Evolutionary conservation across 805 yeast genomes (phyloP).

Genomic region (Ogataea angusta): DNA sequence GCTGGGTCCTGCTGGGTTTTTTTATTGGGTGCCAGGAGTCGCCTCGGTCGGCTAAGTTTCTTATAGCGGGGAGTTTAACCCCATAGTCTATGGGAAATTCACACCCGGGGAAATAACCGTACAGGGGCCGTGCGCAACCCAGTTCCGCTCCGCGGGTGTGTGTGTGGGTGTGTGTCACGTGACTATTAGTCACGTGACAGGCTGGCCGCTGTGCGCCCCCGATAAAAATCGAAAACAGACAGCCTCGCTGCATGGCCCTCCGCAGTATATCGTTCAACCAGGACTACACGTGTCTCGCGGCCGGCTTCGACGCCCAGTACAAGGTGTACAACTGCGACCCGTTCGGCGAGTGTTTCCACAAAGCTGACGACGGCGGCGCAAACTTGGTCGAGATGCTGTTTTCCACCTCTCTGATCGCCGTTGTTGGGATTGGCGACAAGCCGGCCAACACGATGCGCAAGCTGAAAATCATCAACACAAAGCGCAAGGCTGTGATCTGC

Average conservation of each 20-base stretch:
- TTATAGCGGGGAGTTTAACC: background rate
- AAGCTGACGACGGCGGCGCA: constrained; percentile 48
- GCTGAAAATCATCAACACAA: constrained; percentile 78
- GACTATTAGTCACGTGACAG: background rate
- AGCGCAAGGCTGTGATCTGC: constrained; percentile 71
- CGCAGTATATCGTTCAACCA: constrained; percentile 62
- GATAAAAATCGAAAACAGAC: too few species aligned
- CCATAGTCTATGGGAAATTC: background rate
- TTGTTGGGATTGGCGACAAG: constrained; percentile 75
- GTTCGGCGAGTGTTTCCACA: constrained; percentile 65
- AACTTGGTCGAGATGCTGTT: constrained; percentile 87
- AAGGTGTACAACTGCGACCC: constrained; percentile 86
- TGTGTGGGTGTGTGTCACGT: too few species aligned
- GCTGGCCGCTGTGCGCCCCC: too few species aligned
- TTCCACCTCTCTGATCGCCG: constrained; percentile 79
- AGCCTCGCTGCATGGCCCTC: background rate
- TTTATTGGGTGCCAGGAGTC: background rate
- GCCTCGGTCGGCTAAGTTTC: background rate
- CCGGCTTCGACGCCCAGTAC: constrained; percentile 63
- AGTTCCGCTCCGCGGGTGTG: too few species aligned
- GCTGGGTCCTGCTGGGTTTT: background rate
- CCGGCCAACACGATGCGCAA: constrained; percentile 74
- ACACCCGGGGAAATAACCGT: too few species aligned
- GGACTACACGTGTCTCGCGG: constrained; percentile 78
- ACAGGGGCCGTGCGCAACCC: too few species aligned